Base-by-base conservation (phyloP, 805 yeast genomes). In the Spathaspora passalidarum region DNA sequence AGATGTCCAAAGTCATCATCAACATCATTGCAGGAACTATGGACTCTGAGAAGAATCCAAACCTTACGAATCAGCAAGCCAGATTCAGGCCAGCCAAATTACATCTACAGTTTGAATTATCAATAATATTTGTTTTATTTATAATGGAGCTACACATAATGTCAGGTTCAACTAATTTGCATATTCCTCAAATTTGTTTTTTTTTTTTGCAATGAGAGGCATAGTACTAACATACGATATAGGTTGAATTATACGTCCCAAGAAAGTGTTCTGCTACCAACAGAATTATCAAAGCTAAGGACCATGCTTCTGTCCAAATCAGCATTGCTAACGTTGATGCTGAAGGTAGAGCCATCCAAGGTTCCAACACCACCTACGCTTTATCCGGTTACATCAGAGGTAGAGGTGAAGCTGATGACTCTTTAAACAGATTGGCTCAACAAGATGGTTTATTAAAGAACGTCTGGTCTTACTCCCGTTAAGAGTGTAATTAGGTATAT, bases 221-320 rank as follows among this genome's bases (percentile, higher is more conserved):
- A 3, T 13, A n/a, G 14, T 29, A 29, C 34, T 29, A 29, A 29
- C 34, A 29, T 29, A 10, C 9, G 9, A 18, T 49, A 44, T 63
- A 88, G 97, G 97, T 94, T 79, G 99, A 94, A 86, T 90, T 94
- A 80, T 94, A 94, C 96, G 96, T 92, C 79, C 99, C 99, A 83
- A 89, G 99, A 86, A 94, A 94, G 84, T 94, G 99, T 85, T 94
- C 99, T 80, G 99, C 99, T 73, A 90, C 99, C 80, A 91, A 90
- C 96, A 90, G 97, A 84, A 90, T 94, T 81, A 91, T 94, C 86
- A 90, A 89, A 84, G 91, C 99, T 70, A 91, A 94, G 84, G 99
- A 94, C 81, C 99, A 94, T 79, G 94, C 97, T 64, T 88, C 98
- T 58, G 97, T 94, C 66, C 99, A 94, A 81, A 87, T 94, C 81